Base-by-base conservation (phyloP, 2,329 filamentous ascomycete species). In the Diaporthe sp. region DNA sequence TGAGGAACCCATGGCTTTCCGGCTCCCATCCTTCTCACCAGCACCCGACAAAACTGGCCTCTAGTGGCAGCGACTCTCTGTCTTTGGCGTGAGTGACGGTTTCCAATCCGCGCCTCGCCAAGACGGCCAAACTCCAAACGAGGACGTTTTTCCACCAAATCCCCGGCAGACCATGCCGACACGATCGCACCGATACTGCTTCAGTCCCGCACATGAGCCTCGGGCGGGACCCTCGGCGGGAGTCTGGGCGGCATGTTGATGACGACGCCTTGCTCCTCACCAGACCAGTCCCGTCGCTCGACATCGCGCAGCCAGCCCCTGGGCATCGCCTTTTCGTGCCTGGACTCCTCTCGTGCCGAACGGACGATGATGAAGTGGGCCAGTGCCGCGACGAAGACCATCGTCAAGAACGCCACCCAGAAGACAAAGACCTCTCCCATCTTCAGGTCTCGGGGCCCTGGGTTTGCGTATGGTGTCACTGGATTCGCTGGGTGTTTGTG, bases 221-320 rank as follows among this genome's bases (percentile, higher is more conserved):
- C 31, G 1, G 62, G 19, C 28, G 62, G 62, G 17, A 25, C 12
- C 62, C 9, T 53, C 5, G 44, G 19, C 28, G 31, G 62, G 17
- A 25, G 3, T 22, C 31, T 37, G 31, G 17, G 59, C 59, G 22
- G 19, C 3, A 2, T 22, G 7, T 31, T 53, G 31, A 6, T 1
- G 12, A 53, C 46, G 46, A 68, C 46, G n/a, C 65, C 65, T 34
- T 68, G 44, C 19, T 68, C 44, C 46, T 51, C 44, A 6, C 44
- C 44, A 25, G 28, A 15, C 62, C 44, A 68, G 25, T 25, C 44
- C 31, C 22, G 31, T 6, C 44, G 28, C 12, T 34, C 44, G 44
- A 17, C 62, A 3, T 51, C 44, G 19, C 25, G 19, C 31, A 25
- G 17, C 62, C 62, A 68, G 22, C 42, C 44, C 12, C 19, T 5